These are phyloP conservation scores for Podila epicladia DNA, from an alignment of 192 early-diverging fungal genomes.

Conservation along the genomic window DNA sequence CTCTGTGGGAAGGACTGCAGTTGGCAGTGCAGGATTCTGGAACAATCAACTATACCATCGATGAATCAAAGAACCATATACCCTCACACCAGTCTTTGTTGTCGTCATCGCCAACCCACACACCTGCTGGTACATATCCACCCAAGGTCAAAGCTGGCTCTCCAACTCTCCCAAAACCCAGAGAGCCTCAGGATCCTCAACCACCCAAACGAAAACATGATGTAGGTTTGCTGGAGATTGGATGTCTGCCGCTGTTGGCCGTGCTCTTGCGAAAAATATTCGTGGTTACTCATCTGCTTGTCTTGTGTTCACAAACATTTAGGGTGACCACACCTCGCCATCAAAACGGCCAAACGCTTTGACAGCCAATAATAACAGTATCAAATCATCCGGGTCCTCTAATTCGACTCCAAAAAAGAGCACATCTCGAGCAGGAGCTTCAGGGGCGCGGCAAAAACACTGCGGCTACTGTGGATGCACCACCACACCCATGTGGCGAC, in stretches of 20 bases:
- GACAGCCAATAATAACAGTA: background rate
- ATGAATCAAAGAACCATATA: constrained; percentile 3
- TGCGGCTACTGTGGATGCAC: constrained; percentile 74
- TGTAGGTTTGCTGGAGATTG: no score
- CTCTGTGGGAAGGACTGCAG: constrained; percentile 32
- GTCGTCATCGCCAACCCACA: background rate
- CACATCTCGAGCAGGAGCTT: background rate
- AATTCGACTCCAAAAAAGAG: constrained; percentile 3
- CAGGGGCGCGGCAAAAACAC: constrained; percentile 53
- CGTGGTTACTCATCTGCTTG: background rate
- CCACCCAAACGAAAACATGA: background rate
- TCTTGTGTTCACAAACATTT: background rate
- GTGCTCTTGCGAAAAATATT: background rate
- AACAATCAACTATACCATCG: background rate
- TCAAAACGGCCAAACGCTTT: constrained; percentile 3
- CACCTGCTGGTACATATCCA: background rate
- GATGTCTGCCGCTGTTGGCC: background rate
- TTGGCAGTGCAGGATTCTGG: constrained; percentile 19
- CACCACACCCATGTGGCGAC: constrained; percentile 82
- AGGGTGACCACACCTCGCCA: background rate
- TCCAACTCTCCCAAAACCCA: no score
- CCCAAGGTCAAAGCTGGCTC: no score
- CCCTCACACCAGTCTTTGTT: background rate
- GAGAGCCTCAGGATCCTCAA: background rate
- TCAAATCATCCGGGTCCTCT: background rate